phyloP scores from a whole-genome alignment of 805 yeast genomes.

The Starmerella vitae region DNA sequence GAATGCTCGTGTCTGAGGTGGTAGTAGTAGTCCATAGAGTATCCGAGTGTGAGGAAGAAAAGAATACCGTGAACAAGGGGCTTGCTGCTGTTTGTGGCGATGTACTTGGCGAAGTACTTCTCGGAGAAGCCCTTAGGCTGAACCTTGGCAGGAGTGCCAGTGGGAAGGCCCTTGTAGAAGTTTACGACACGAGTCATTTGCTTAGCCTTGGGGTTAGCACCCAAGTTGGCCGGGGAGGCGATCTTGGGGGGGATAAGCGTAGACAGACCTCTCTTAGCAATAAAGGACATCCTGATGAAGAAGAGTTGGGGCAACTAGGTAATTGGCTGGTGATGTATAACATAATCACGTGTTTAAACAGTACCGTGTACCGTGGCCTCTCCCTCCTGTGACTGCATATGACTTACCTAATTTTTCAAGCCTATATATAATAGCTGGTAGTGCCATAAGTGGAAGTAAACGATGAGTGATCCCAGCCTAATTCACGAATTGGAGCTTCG shows the following conservation, averaged over 20 bases:
- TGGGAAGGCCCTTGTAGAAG: conserved; percentile 92
- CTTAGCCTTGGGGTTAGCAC: conserved; percentile 92
- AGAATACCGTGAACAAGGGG: conserved; percentile 51
- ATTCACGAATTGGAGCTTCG: background rate
- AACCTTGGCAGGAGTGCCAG: conserved; percentile 71
- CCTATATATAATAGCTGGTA: too few species aligned
- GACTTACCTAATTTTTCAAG: too few species aligned
- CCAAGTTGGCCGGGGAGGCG: conserved; percentile 88
- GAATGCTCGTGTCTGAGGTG: conserved; percentile 38
- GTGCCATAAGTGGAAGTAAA: too few species aligned
- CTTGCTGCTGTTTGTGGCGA: conserved; percentile 25
- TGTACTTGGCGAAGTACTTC: conserved; percentile 67
- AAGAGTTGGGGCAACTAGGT: too few species aligned
- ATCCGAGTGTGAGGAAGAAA: conserved; percentile 60
- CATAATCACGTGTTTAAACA: too few species aligned
- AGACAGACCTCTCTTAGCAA: conserved; percentile 84
- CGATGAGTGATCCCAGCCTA: background rate
- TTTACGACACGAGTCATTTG: conserved; percentile 90
- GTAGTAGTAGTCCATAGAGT: conserved; percentile 85
- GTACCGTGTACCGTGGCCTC: too few species aligned
- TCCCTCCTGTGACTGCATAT: too few species aligned
- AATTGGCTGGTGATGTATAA: too few species aligned
- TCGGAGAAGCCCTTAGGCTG: conserved; percentile 35
- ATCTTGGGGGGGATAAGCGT: conserved; percentile 97
- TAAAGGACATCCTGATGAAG: conserved; percentile 49